phyloP scores from a whole-genome alignment of 495 filamentous ascomycete genomes.

The Penicillium malachiteum region DNA sequence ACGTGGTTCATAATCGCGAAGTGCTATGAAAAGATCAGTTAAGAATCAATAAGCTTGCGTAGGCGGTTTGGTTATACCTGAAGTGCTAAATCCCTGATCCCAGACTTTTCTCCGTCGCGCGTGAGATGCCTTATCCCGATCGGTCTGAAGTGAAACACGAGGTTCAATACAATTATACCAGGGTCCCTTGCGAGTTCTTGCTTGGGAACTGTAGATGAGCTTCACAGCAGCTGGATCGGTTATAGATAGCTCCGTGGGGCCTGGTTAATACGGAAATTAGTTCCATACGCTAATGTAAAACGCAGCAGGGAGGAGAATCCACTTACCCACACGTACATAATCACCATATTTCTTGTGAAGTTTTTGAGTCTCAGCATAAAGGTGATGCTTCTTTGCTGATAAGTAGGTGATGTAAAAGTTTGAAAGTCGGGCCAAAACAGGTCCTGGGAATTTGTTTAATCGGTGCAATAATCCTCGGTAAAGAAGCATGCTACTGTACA shows the following conservation, averaged over 20 bases:
- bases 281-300: slow-evolving; percentile 4
- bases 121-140: slow-evolving; percentile 34
- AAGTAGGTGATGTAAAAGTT: slow-evolving; percentile 24
- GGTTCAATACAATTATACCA: slow-evolving; percentile 42
- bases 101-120: slow-evolving; percentile 38
- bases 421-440: slow-evolving; percentile 32
- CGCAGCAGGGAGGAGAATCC: too few relatives aligned
- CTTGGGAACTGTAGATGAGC: slow-evolving; percentile 28
- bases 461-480: slow-evolving; percentile 38
- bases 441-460: slow-evolving; percentile 37
- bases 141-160: slow-evolving; percentile 34
- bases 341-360: slow-evolving; percentile 49
- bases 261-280: slow-evolving; percentile 3
- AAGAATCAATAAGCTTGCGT: not conserved
- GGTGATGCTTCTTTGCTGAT: slow-evolving; percentile 21
- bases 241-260: slow-evolving; percentile 42
- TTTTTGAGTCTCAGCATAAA: slow-evolving; percentile 29
- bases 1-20: slow-evolving; percentile 36
- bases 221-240: slow-evolving; percentile 33
- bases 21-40: slow-evolving; percentile 9
- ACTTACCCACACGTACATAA: slow-evolving; percentile 34
- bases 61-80: slow-evolving; percentile 19
- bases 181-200: slow-evolving; percentile 34
- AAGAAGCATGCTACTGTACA: slow-evolving; percentile 28
- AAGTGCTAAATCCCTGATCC: slow-evolving; percentile 39